These are phyloP conservation scores for Krasilnikovozyma curviuscula DNA, from an alignment of 768 basidiomycete species.

Conservation along the genomic window DNA sequence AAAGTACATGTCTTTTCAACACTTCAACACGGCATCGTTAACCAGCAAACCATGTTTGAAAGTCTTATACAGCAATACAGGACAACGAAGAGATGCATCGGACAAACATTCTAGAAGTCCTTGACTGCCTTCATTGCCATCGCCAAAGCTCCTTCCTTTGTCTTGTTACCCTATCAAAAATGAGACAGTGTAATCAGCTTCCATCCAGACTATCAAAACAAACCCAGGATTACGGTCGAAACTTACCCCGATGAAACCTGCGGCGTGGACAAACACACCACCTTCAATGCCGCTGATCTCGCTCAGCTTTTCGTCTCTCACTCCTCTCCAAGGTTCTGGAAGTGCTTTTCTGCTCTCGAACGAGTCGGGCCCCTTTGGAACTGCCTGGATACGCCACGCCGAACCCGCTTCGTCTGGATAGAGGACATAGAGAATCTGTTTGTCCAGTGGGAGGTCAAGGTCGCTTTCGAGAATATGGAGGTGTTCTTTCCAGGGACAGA, in stretches of 20 bases:
- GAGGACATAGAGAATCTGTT: conserved; percentile 59
- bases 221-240: conserved; percentile 10
- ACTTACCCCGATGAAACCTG: conserved; percentile 77
- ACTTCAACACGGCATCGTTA: no score
- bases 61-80: no score
- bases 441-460: conserved; percentile 29
- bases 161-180: conserved; percentile 51
- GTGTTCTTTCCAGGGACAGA: conserved; percentile 73
- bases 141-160: conserved; percentile 64
- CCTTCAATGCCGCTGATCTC: conserved; percentile 54
- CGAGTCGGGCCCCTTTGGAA: conserved; percentile 58
- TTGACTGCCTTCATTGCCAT: conserved; percentile 57
- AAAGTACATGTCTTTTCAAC: no score
- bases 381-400: conserved; percentile 77
- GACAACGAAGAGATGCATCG: no score
- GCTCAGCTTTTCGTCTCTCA: conserved; percentile 66
- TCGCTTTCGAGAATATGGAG: conserved; percentile 64
- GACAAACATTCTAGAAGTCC: no score
- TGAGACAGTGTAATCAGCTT: neutral
- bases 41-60: no score
- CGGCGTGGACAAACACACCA: conserved; percentile 82
- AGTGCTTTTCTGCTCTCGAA: conserved; percentile 82
- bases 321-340: conserved; percentile 81
- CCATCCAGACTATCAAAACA: neutral
- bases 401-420: conserved; percentile 60